A percentile compares a stretch with the other conserved stretches of the same genome.
Evolutionary conservation across 768 basidiomycete species (phyloP).

Genomic region (Lentinula lateritia): DNA sequence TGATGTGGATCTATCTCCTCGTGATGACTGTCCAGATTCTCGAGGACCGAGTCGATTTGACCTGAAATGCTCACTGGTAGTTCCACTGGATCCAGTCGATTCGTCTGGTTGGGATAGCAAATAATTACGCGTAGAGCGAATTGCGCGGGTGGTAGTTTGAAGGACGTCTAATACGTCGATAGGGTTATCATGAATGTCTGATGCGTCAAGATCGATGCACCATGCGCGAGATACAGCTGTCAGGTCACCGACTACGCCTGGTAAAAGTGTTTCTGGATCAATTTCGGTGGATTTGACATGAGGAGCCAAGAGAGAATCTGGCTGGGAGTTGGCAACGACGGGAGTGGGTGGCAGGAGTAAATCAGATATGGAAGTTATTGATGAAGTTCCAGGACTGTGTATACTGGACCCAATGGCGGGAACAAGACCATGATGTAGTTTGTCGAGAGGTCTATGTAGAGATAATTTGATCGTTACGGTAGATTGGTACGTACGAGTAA

Average conservation of each 20-base stretch:
- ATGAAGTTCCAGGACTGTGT: slow-evolving; percentile 35
- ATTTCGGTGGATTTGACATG: slow-evolving; percentile 63
- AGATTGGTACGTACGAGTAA: neutral
- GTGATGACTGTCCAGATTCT: slow-evolving; percentile 13
- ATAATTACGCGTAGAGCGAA: slow-evolving; percentile 82
- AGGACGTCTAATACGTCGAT: slow-evolving; percentile 68
- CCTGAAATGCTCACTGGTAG: slow-evolving; percentile 53
- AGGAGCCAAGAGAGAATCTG: slow-evolving; percentile 39
- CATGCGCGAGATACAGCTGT: slow-evolving; percentile 57
- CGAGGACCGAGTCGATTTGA: slow-evolving; percentile 35
- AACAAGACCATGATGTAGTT: slow-evolving; percentile 57
- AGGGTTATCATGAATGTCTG: slow-evolving; percentile 3
- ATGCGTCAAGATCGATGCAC: slow-evolving; percentile 34
- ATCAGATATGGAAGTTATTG: slow-evolving; percentile 37
- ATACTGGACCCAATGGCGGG: slow-evolving; percentile 68
- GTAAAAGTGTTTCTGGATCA: slow-evolving; percentile 73
- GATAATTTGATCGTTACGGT: neutral
- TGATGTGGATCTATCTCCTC: slow-evolving; percentile 6
- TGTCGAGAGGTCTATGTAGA: slow-evolving; percentile 16
- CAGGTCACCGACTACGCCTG: slow-evolving; percentile 74
- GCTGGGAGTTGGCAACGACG: slow-evolving; percentile 32
- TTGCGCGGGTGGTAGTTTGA: slow-evolving; percentile 73
- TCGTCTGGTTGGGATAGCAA: slow-evolving; percentile 79
- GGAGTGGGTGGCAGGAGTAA: slow-evolving; percentile 73
- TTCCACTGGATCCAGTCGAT: slow-evolving; percentile 38